phyloP scores from a whole-genome alignment of 116 monocot genomes.

The Papilionanthe hybrid region DNA sequence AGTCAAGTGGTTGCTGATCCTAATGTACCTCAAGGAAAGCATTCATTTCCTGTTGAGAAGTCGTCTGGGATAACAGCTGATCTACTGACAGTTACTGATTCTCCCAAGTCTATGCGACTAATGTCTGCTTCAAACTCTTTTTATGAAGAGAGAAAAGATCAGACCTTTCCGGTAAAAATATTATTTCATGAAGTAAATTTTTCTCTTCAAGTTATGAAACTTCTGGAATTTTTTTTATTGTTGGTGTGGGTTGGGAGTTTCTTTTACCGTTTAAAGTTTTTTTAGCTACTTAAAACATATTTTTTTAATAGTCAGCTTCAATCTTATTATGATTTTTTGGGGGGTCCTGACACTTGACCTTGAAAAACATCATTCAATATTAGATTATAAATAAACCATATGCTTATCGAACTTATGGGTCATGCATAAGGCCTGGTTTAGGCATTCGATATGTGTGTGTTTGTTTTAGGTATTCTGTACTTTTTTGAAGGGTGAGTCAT shows the following conservation, averaged over 20 bases:
- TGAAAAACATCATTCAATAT: too few relatives aligned
- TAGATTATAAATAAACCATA: too few relatives aligned
- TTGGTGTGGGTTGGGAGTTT: not conserved
- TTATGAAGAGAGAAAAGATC: slow-evolving; percentile 8
- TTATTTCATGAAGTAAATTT: not conserved
- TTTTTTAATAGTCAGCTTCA: too few relatives aligned
- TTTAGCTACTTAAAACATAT: not conserved
- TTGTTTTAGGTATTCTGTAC: too few relatives aligned
- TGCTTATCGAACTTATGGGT: too few relatives aligned
- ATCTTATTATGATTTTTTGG: too few relatives aligned
- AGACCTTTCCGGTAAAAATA: slow-evolving; percentile 15
- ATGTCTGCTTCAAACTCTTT: not conserved
- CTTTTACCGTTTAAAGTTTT: not conserved
- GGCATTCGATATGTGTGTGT: too few relatives aligned
- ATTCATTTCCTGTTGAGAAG: not conserved
- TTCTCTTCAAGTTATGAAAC: not conserved
- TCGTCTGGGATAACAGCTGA: not conserved
- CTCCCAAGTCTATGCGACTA: slow-evolving; percentile 10
- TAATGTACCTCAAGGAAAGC: not conserved
- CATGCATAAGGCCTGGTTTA: too few relatives aligned
- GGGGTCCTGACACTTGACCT: too few relatives aligned
- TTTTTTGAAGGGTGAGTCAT: too few relatives aligned
- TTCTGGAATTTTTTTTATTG: not conserved
- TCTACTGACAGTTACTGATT: not conserved
- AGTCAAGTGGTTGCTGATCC: not conserved